phyloP scores from a whole-genome alignment of 2,329 filamentous ascomycete genomes.

The Emmonsia crescens region DNA sequence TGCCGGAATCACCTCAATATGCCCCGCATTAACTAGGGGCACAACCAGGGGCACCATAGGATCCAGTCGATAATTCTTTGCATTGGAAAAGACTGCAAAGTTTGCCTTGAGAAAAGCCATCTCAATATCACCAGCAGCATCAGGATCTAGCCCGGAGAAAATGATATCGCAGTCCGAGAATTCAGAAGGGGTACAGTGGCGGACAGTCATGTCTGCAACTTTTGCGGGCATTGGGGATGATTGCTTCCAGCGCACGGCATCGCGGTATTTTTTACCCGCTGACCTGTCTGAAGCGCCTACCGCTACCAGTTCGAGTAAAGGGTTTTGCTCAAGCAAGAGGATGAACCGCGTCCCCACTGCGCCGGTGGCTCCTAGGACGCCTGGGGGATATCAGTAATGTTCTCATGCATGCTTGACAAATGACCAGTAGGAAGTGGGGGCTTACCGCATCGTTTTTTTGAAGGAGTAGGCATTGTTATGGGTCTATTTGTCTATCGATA shows the following conservation, averaged over 20 bases:
- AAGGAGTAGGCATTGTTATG: background rate
- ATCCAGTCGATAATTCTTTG: conserved; percentile 91
- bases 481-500: background rate
- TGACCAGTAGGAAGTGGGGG: no score
- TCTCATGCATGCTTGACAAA: background rate
- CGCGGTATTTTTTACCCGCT: conserved; percentile 85
- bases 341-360: conserved; percentile 95
- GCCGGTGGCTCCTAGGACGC: conserved; percentile 82
- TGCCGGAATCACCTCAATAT: conserved; percentile 80
- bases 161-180: conserved; percentile 87
- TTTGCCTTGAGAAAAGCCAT: conserved; percentile 83
- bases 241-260: conserved; percentile 95
- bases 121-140: conserved; percentile 90
- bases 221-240: conserved; percentile 64
- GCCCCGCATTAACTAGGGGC: conserved; percentile 82
- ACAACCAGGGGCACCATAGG: conserved; percentile 87
- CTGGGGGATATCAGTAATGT: conserved; percentile 24
- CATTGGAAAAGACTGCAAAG: conserved; percentile 90
- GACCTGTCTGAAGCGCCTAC: conserved; percentile 83
- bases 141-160: conserved; percentile 84
- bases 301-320: conserved; percentile 73
- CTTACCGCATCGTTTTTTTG: conserved; percentile 2
- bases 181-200: conserved; percentile 69
- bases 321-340: conserved; percentile 78
- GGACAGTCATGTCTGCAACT: conserved; percentile 70